A percentile compares a stretch with the other conserved stretches of the same genome.
These are phyloP conservation scores for Dictyophora rubrovolvata DNA, from an alignment of 768 basidiomycete species.

Conservation along the genomic window DNA sequence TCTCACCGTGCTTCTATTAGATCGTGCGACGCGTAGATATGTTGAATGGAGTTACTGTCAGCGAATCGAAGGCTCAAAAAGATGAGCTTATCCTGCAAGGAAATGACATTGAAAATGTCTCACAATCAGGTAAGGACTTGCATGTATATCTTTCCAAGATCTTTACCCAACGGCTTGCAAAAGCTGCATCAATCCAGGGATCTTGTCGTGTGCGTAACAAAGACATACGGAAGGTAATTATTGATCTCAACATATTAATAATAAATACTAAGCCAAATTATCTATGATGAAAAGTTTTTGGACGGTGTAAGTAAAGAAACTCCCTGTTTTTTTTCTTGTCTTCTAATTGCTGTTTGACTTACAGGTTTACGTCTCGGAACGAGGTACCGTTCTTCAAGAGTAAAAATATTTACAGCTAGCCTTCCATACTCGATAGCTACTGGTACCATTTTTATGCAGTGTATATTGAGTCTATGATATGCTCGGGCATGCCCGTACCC, in stretches of 20 bases:
- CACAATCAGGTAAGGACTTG: constrained; percentile 68
- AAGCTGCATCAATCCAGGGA: constrained; percentile 95
- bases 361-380: constrained; percentile 71
- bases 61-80: constrained; percentile 87
- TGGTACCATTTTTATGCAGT: not conserved
- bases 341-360: not conserved
- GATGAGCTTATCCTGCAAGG: constrained; percentile 92
- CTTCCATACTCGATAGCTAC: not conserved
- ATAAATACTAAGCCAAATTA: constrained; percentile 60
- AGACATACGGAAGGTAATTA: constrained; percentile 63
- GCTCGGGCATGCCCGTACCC: not conserved
- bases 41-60: constrained; percentile 76
- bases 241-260: not conserved
- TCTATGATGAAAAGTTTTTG: constrained; percentile 29
- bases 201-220: constrained; percentile 97
- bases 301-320: constrained; percentile 5
- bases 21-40: constrained; percentile 87
- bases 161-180: not conserved
- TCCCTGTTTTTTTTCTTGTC: not conserved
- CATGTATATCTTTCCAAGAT: not conserved
- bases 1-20: constrained; percentile 28
- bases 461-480: not conserved
- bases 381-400: constrained; percentile 49
- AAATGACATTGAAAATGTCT: constrained; percentile 94
- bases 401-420: constrained; percentile 10